Conservation (phyloP, 2,329 filamentous ascomycete genomes). For the Alternaria rosae region DNA sequence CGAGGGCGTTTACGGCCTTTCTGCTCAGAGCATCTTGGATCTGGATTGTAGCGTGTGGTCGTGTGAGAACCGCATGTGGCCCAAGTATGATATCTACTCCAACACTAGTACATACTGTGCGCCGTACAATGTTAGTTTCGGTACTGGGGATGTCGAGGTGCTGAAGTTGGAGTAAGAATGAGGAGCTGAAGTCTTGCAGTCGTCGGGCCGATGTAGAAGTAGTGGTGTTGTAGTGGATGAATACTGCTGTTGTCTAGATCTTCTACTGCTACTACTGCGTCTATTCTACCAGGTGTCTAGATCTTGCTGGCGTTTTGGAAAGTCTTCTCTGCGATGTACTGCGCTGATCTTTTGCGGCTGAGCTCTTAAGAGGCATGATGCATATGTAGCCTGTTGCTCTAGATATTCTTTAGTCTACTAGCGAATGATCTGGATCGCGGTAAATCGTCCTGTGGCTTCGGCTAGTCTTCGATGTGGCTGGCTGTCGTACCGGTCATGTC, state of each 20-base stretch:
- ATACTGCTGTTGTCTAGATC: not conserved
- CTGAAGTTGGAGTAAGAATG: constrained; percentile 1
- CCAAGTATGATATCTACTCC: not conserved
- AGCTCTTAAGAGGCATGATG: not conserved
- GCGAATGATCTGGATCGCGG: not conserved
- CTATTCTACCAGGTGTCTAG: too few relatives aligned
- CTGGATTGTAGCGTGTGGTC: constrained; percentile 12
- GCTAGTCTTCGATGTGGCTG: constrained; percentile 1
- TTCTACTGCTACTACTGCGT: too few relatives aligned
- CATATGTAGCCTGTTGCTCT: not conserved
- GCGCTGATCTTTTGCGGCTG: not conserved
- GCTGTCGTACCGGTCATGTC: not conserved
- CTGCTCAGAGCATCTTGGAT: constrained; percentile 1
- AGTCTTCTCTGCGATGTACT: not conserved
- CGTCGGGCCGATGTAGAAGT: not conserved
- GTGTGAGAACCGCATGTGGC: constrained; percentile 18
- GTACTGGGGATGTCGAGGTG: not conserved
- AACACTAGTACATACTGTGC: constrained; percentile 2
- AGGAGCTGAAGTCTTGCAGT: too few relatives aligned
- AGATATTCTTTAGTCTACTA: not conserved
- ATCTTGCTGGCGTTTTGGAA: not conserved
- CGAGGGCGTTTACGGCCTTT: not conserved
- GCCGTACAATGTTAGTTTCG: not conserved
- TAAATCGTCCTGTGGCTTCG: not conserved
- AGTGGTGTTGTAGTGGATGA: not conserved